Percentiles rank a stretch among this genome's conserved stretches.
phyloP scores from a whole-genome alignment of 768 basidiomycete genomes.

The Boletus patriciae region DNA sequence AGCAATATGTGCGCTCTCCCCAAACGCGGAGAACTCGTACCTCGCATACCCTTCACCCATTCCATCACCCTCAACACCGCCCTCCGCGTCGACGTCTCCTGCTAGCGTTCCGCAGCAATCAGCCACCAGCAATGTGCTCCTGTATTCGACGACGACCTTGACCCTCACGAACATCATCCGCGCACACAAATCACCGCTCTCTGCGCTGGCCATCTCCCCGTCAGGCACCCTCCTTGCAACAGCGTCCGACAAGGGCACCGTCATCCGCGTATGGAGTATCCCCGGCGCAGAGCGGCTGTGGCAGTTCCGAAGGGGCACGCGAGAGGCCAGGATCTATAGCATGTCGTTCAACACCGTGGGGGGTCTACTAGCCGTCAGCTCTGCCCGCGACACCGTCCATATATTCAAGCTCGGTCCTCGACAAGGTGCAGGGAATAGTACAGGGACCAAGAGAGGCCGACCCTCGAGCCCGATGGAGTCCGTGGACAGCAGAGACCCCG shows the following conservation, averaged over 20 bases:
- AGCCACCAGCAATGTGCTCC: conserved; percentile 78
- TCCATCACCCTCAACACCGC: conserved; percentile 71
- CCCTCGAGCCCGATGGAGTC: conserved; percentile 64
- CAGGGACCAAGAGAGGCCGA: conserved; percentile 27
- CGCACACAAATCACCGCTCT: conserved; percentile 93
- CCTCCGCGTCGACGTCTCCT: conserved; percentile 39
- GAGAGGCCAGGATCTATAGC: conserved; percentile 82
- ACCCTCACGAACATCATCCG: conserved; percentile 95
- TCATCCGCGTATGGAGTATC: conserved; percentile 91
- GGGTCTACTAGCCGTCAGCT: conserved; percentile 84
- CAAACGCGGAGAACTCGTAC: conserved; percentile 89
- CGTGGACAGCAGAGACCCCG: conserved; percentile 61
- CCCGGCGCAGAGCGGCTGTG: conserved; percentile 92
- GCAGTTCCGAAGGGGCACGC: conserved; percentile 90
- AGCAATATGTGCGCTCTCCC: conserved; percentile 95
- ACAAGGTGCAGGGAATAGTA: conserved; percentile 20
- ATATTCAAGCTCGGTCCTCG: conserved; percentile 79
- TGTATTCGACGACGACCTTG: conserved; percentile 91
- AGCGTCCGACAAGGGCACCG: conserved; percentile 92
- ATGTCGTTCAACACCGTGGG: conserved; percentile 83
- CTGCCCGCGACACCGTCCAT: conserved; percentile 94
- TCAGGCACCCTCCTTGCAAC: conserved; percentile 91
- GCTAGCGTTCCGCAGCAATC: conserved; percentile 44
- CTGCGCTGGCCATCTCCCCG: conserved; percentile 81
- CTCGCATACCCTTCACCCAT: conserved; percentile 96